Evolutionary conservation across 2,329 filamentous ascomycete genomes (phyloP).

Genomic region (Huntiella decipiens): DNA sequence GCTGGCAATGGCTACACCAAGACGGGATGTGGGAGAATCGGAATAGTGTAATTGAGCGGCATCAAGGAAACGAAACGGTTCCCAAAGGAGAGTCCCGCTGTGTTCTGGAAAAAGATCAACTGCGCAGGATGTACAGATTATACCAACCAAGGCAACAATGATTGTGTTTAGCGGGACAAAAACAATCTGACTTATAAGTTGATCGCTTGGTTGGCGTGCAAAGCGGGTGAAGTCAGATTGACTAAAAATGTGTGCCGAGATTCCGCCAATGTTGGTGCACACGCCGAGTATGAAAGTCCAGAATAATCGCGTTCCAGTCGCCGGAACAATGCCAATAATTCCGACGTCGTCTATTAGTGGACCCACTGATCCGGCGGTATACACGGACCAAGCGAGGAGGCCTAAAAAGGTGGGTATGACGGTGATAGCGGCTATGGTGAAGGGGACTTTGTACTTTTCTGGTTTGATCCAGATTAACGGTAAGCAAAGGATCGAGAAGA

Average conservation of each 20-base stretch:
- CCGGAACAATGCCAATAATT: constrained; percentile 14
- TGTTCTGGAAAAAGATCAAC: constrained; percentile 24
- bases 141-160: constrained; percentile 15
- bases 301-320: constrained; percentile 12
- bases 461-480: constrained; percentile 29
- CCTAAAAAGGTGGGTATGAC: constrained; percentile 18
- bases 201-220: constrained; percentile 13
- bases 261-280: constrained; percentile 16
- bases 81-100: constrained; percentile 21
- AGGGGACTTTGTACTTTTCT: constrained; percentile 27
- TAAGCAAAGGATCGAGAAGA: constrained; percentile 23
- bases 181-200: constrained; percentile 20
- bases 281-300: constrained; percentile 18
- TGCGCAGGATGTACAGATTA: constrained; percentile 24
- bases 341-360: constrained; percentile 19
- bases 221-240: constrained; percentile 18
- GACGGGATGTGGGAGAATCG: constrained; percentile 13
- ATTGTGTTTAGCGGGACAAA: constrained; percentile 23
- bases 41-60: constrained; percentile 21
- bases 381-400: constrained; percentile 29
- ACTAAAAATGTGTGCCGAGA: constrained; percentile 17
- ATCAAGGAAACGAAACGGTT: constrained; percentile 28
- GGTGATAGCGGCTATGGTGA: constrained; percentile 27
- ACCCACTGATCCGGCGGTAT: constrained; percentile 23
- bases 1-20: constrained; percentile 16